Evolutionary conservation across 164 flowering plant species (phyloP).

Genomic region (Piper betle): DNA sequence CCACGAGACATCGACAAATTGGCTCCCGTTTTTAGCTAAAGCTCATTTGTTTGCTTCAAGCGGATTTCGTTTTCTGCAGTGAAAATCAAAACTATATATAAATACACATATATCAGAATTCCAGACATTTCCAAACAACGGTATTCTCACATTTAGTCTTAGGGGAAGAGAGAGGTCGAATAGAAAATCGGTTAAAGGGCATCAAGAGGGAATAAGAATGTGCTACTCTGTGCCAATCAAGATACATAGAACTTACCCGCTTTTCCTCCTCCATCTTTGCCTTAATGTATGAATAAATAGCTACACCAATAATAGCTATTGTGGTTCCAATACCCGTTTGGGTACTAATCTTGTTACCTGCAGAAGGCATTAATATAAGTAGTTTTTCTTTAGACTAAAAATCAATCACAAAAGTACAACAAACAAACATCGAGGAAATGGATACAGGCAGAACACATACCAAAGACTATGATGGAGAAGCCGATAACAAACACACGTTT

Average conservation of each 20-base stretch:
- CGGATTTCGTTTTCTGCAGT: constrained; percentile 51
- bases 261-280: constrained; percentile 92
- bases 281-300: constrained; percentile 75
- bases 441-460: constrained; percentile 20
- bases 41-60: constrained; percentile 21
- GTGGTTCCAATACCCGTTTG: constrained; percentile 88
- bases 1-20: constrained; percentile 6
- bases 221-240: too few relatives aligned
- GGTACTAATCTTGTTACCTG: constrained; percentile 86
- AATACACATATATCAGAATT: neutral
- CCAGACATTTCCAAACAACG: neutral
- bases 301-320: constrained; percentile 92
- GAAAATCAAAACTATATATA: constrained; percentile 4
- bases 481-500: constrained; percentile 97
- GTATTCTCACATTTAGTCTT: neutral
- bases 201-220: too few relatives aligned
- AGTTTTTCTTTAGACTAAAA: neutral
- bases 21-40: constrained; percentile 6
- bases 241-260: constrained; percentile 34
- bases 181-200: too few relatives aligned
- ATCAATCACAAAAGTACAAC: neutral
- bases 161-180: neutral
- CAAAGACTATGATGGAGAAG: constrained; percentile 75
- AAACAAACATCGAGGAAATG: neutral
- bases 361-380: neutral